Evolutionary conservation across 129 eudicot genomes (phyloP).

Genomic region (Calendula officinalis): DNA sequence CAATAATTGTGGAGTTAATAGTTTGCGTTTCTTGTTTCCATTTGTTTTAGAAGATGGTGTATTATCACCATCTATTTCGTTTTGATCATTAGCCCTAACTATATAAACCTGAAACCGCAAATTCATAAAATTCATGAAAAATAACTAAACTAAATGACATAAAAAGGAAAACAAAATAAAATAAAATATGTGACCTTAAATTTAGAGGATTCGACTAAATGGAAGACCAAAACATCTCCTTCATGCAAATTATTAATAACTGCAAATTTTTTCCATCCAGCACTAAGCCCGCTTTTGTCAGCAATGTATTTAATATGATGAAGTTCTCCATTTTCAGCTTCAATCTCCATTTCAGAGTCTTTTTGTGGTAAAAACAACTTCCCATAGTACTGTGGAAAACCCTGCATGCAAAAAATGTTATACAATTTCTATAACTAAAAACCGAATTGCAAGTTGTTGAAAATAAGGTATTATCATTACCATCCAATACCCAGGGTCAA

Average conservation of each 20-base stretch:
- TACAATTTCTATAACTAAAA: too few species aligned
- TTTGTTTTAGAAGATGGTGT: constrained; percentile 15
- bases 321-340: not conserved
- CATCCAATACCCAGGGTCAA: not conserved
- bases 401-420: not conserved
- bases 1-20: constrained; percentile 12
- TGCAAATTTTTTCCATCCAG: not conserved
- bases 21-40: constrained; percentile 4
- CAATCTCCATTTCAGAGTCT: not conserved
- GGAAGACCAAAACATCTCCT: constrained; percentile 2
- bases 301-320: not conserved
- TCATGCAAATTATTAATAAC: not conserved
- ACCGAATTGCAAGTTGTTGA: not conserved
- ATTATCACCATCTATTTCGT: not conserved
- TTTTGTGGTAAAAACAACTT: not conserved
- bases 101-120: too few species aligned
- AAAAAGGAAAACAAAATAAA: too few species aligned
- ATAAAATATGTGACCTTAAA: not conserved
- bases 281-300: not conserved
- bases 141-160: too few species aligned
- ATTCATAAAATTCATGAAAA: too few species aligned
- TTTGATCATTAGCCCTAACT: too few species aligned
- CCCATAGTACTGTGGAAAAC: not conserved
- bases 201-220: not conserved
- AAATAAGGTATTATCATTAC: not conserved